Conservation (phyloP, 768 basidiomycete genomes). For the Boletus edulis region DNA sequence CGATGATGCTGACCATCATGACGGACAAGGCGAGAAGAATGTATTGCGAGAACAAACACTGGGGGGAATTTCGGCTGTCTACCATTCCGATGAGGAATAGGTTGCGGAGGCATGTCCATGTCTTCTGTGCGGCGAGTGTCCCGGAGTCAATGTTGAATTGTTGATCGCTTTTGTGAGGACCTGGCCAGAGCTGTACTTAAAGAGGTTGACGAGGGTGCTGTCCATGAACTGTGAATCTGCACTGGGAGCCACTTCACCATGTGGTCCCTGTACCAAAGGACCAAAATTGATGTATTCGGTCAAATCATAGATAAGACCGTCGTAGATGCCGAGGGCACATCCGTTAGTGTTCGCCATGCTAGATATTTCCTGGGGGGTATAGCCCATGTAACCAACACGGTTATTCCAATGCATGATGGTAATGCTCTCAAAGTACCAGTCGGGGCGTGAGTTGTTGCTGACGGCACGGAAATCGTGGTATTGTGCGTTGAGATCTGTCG, state of each 20-base stretch:
- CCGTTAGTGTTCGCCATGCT: constrained; percentile 66
- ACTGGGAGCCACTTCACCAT: too few species aligned
- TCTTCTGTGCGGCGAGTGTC: constrained; percentile 69
- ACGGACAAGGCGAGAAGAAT: constrained; percentile 86
- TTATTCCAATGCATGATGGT: constrained; percentile 86
- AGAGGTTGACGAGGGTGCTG: too few species aligned
- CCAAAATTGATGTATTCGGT: too few species aligned
- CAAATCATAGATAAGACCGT: too few species aligned
- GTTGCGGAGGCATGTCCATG: constrained; percentile 91
- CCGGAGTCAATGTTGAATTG: constrained; percentile 54
- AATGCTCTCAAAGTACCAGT: constrained; percentile 98
- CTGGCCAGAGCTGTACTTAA: too few species aligned
- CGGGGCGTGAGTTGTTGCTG: constrained; percentile 87
- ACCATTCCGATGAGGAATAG: constrained; percentile 89
- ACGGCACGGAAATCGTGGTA: constrained; percentile 97
- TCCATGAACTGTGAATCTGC: too few species aligned
- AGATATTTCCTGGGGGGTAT: constrained; percentile 70
- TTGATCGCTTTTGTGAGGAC: constrained; percentile 82
- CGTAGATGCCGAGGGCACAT: too few species aligned
- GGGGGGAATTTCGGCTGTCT: constrained; percentile 87
- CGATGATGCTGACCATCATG: constrained; percentile 90
- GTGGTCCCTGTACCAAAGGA: too few species aligned
- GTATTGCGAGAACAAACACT: constrained; percentile 89
- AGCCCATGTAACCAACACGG: constrained; percentile 87
- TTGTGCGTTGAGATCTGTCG: too few species aligned